These are phyloP conservation scores for Lichtheimia corymbifera DNA, from an alignment of 371 early-diverging fungal species.

Conservation along the genomic window DNA sequence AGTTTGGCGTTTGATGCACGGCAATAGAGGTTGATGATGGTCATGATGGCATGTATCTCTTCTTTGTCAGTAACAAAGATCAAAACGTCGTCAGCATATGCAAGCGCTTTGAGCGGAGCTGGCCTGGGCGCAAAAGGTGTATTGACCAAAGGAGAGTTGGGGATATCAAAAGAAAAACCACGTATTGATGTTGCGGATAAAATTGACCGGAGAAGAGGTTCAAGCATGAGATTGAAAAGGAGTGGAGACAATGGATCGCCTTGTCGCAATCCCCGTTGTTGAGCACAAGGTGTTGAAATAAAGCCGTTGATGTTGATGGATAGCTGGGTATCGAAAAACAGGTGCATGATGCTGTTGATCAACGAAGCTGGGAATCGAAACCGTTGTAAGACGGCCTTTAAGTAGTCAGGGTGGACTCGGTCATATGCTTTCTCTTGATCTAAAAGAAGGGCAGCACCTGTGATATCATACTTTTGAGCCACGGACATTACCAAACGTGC, in stretches of 20 bases:
- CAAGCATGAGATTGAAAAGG: slow-evolving; percentile 32
- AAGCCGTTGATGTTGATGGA: slow-evolving; percentile 25
- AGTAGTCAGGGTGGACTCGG: slow-evolving; percentile 19
- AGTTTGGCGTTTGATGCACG: neutral
- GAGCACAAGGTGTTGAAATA: slow-evolving; percentile 13
- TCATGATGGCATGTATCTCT: neutral
- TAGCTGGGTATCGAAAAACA: slow-evolving; percentile 25
- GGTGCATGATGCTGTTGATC: neutral
- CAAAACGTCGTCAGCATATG: slow-evolving; percentile 16
- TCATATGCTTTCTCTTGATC: no score
- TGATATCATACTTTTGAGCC: neutral
- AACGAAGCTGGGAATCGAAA: slow-evolving; percentile 10
- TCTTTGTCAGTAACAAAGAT: slow-evolving; percentile 1
- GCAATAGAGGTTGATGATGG: neutral
- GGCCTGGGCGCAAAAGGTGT: neutral
- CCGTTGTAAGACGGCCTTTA: neutral
- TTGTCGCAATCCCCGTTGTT: slow-evolving; percentile 27
- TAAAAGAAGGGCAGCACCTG: slow-evolving; percentile 10
- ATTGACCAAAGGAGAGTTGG: neutral
- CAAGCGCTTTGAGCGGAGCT: slow-evolving; percentile 3
- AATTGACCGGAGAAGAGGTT: slow-evolving; percentile 24
- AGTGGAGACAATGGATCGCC: slow-evolving; percentile 30
- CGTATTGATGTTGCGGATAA: neutral
- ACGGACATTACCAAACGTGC: slow-evolving; percentile 6
- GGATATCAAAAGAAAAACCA: neutral